Evolutionary conservation across 2,329 filamentous ascomycete species (phyloP).

Genomic region (Pyricularia sp.): DNA sequence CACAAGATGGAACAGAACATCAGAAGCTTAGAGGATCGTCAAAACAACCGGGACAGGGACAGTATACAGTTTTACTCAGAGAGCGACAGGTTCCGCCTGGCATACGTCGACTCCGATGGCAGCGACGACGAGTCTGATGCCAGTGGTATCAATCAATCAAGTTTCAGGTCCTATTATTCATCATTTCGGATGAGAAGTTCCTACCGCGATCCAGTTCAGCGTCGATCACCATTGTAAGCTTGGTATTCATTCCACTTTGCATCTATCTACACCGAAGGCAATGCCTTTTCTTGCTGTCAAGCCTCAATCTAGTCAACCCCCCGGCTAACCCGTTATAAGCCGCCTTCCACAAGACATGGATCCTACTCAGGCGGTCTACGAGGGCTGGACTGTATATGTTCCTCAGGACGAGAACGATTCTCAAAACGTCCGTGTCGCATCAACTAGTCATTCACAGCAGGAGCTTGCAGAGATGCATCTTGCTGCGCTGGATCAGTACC

Average conservation of each 20-base stretch:
- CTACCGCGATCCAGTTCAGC: not conserved
- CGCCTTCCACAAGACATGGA: slow-evolving; percentile 11
- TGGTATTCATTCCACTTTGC: not conserved
- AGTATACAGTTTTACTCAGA: not conserved
- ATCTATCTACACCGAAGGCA: not conserved
- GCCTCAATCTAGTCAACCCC: not conserved
- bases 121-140: not conserved
- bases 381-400: slow-evolving; percentile 16
- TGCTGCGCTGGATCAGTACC: slow-evolving; percentile 12
- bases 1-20: not conserved
- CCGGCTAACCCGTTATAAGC: slow-evolving; percentile 8
- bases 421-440: slow-evolving; percentile 4
- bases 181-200: not conserved
- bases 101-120: not conserved
- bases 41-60: not conserved
- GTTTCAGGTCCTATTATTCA: not conserved
- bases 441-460: slow-evolving; percentile 12
- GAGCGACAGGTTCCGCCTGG: not conserved
- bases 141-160: not conserved
- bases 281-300: not conserved
- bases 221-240: not conserved
- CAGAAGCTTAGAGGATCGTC: not conserved
- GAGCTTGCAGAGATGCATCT: slow-evolving; percentile 15
- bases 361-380: slow-evolving; percentile 14
- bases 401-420: slow-evolving; percentile 8